Conservation (phyloP, 2,329 filamentous ascomycete genomes). For the Colletotrichum sublineola region DNA sequence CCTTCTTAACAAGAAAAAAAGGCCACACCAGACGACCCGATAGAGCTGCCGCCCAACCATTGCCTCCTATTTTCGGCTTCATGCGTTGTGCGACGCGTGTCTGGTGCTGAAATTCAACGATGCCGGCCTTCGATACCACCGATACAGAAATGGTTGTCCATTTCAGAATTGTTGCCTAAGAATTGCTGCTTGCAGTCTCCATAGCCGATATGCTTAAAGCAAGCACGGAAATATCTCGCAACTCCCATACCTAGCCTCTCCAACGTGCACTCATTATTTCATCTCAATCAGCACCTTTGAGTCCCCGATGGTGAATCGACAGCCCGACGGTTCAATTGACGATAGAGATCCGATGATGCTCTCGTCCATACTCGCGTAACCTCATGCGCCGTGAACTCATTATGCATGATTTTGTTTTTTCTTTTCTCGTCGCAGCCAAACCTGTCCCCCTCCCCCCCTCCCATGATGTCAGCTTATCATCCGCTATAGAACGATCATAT, state of each 20-base stretch:
- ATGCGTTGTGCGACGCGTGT: neutral
- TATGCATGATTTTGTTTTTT: neutral
- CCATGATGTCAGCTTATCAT: neutral
- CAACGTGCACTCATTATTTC: neutral
- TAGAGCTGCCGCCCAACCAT: slow-evolving; percentile 8
- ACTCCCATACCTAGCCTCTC: neutral
- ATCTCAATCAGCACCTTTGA: neutral
- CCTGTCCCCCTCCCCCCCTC: neutral
- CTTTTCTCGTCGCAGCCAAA: neutral
- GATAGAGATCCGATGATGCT: slow-evolving; percentile 10
- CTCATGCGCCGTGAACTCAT: too few relatives aligned
- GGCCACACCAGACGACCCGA: neutral
- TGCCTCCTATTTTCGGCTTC: slow-evolving; percentile 37
- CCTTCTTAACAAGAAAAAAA: neutral
- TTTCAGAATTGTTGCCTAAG: slow-evolving; percentile 23
- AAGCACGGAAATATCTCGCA: neutral
- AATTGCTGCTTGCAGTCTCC: slow-evolving; percentile 5
- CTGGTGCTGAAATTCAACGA: slow-evolving; percentile 2
- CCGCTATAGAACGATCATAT: neutral
- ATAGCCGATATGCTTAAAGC: neutral
- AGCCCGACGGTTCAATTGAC: neutral
- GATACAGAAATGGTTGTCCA: slow-evolving; percentile 10
- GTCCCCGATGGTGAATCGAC: slow-evolving; percentile 3
- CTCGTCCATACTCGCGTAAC: neutral
- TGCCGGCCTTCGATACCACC: slow-evolving; percentile 11